Percentiles rank a stretch among this genome's conserved stretches.
These are phyloP conservation scores for Penicillium longicatenatum DNA, from an alignment of 495 filamentous ascomycete species.

Conservation along the genomic window DNA sequence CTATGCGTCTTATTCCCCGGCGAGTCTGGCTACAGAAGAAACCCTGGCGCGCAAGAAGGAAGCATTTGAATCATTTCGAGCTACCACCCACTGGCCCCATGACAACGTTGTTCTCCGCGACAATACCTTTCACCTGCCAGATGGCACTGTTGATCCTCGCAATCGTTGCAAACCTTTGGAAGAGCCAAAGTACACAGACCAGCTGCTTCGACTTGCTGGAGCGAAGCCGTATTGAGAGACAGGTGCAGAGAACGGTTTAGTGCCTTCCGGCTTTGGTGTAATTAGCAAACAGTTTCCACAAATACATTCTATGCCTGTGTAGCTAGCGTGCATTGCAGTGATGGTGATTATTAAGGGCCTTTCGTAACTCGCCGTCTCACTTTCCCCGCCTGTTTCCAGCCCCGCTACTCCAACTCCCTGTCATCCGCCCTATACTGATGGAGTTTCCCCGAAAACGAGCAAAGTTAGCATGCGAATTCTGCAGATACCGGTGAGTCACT, in stretches of 20 bases:
- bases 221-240: conserved; percentile 30
- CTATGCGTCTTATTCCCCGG: conserved; percentile 44
- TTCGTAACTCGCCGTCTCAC: background rate
- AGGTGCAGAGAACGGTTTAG: background rate
- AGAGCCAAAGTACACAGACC: conserved; percentile 33
- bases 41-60: conserved; percentile 34
- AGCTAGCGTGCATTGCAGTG: background rate
- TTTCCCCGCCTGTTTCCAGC: background rate
- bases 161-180: conserved; percentile 36
- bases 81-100: conserved; percentile 49
- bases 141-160: conserved; percentile 35
- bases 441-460: conserved; percentile 26
- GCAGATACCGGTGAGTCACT: conserved; percentile 15
- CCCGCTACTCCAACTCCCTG: conserved; percentile 6
- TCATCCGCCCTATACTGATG: conserved; percentile 1
- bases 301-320: background rate
- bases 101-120: conserved; percentile 31
- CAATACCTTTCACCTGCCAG: conserved; percentile 17
- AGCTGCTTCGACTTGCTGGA: conserved; percentile 36
- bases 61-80: conserved; percentile 36
- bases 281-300: background rate
- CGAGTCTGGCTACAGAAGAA: conserved; percentile 31
- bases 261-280: background rate
- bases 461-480: conserved; percentile 24
- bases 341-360: conserved; percentile 3